Conservation (phyloP, 163 green algal genomes). For the Prototheca wickerhamii region DNA sequence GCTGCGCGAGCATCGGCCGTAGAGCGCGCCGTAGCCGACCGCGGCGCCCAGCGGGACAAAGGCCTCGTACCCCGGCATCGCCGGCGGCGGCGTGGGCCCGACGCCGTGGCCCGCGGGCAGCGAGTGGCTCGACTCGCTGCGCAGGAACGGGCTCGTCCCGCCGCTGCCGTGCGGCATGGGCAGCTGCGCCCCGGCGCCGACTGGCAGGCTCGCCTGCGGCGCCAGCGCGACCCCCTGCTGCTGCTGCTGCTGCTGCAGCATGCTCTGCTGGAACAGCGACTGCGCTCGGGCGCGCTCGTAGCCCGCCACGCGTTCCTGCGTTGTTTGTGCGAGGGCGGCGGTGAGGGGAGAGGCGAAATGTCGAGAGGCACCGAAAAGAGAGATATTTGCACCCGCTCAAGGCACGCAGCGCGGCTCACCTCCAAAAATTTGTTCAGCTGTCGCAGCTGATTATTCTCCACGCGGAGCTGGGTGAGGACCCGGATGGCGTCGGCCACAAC, state of each 20-base stretch:
- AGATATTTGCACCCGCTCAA: background rate
- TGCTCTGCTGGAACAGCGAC: conserved; percentile 33
- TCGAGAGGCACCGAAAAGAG: background rate
- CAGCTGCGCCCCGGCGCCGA: no score
- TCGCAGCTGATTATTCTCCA: conserved; percentile 47
- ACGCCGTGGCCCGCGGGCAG: no score
- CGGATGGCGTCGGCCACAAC: conserved; percentile 49
- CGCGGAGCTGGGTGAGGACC: conserved; percentile 36
- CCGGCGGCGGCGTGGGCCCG: background rate
- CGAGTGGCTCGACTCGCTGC: no score
- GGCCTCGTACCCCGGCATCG: background rate
- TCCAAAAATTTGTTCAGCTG: conserved; percentile 62
- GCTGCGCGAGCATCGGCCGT: background rate
- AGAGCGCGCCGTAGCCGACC: background rate
- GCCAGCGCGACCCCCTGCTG: conserved; percentile 3
- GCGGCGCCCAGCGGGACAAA: no score
- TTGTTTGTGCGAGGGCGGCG: background rate
- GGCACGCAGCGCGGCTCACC: conserved; percentile 8
- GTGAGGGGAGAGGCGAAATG: background rate
- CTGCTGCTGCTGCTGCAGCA: conserved; percentile 26
- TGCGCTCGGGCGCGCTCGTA: conserved; percentile 36
- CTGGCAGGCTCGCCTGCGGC: conserved; percentile 4
- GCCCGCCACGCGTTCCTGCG: conserved; percentile 33
- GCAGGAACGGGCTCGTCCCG: no score
- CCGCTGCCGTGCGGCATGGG: no score